Percentiles rank a stretch among this genome's conserved stretches.
Evolutionary conservation across 148 eudicot genomes (phyloP).

Genomic region (Oxyria digyna): DNA sequence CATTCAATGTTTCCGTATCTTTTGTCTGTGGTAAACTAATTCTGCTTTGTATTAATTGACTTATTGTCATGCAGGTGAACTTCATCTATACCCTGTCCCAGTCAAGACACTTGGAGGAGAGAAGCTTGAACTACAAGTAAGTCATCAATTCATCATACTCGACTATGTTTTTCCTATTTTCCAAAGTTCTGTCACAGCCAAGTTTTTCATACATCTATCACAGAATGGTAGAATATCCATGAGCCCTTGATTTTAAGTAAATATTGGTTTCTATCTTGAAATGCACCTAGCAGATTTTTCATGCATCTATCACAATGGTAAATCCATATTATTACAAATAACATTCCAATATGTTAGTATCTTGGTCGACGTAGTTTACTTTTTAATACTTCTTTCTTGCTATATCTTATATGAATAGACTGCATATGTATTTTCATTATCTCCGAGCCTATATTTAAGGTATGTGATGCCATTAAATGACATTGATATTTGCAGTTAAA

Average conservation of each 20-base stretch:
- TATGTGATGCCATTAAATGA: conserved; percentile 1
- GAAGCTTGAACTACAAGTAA: conserved; percentile 86
- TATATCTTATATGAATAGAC: neutral
- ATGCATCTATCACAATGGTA: neutral
- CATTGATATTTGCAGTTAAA: conserved; percentile 43
- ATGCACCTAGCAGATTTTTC: neutral
- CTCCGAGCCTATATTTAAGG: neutral
- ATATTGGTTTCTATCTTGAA: neutral
- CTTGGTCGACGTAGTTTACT: neutral
- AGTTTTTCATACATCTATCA: neutral
- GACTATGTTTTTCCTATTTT: neutral
- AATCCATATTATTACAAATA: neutral
- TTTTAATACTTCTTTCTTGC: neutral
- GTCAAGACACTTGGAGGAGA: conserved; percentile 81
- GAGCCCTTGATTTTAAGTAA: neutral
- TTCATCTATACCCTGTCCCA: conserved; percentile 69
- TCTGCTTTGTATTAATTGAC: neutral
- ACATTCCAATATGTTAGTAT: neutral
- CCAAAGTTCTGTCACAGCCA: neutral
- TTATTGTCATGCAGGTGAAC: conserved; percentile 40
- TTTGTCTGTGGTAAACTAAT: too few species aligned
- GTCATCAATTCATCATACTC: conserved; percentile 21
- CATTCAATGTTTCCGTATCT: neutral
- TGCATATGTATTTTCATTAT: too few species aligned
- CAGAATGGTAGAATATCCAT: neutral